Evolutionary conservation across 345 rosid species (phyloP).

Genomic region (Linum lewisii): DNA sequence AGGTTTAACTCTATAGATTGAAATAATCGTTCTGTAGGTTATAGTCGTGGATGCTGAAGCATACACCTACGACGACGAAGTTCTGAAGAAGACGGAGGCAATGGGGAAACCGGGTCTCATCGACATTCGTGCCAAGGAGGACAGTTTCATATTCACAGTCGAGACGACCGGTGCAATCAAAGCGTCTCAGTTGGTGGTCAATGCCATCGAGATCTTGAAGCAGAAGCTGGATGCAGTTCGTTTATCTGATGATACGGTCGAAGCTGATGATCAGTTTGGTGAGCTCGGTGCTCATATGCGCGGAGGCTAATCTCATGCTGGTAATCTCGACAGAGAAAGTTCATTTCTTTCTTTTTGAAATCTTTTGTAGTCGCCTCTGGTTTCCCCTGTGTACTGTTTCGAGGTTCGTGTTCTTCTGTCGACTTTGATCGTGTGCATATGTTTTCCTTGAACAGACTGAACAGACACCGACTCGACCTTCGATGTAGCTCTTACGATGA

Average conservation of each 20-base stretch:
- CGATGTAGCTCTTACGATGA: too few relatives aligned
- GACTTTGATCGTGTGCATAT: too few relatives aligned
- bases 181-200: conserved; percentile 77
- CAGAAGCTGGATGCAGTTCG: conserved; percentile 92
- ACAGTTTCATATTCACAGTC: conserved; percentile 78
- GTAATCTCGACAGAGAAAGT: background rate
- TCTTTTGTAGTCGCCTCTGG: too few relatives aligned
- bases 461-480: too few relatives aligned
- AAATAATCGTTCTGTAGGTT: conserved; percentile 33
- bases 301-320: conserved; percentile 44
- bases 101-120: conserved; percentile 92
- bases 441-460: too few relatives aligned
- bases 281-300: conserved; percentile 99
- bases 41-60: conserved; percentile 79
- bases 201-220: conserved; percentile 78
- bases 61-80: conserved; percentile 89
- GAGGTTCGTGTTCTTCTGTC: too few relatives aligned
- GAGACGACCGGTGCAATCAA: conserved; percentile 91
- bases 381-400: too few relatives aligned
- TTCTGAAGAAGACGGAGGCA: conserved; percentile 75
- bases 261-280: conserved; percentile 97
- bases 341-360: too few relatives aligned
- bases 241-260: conserved; percentile 83
- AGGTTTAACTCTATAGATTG: background rate
- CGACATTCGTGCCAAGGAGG: conserved; percentile 76